Conservation (phyloP, 2,329 filamentous ascomycete species). For the Neonectria ditissima region DNA sequence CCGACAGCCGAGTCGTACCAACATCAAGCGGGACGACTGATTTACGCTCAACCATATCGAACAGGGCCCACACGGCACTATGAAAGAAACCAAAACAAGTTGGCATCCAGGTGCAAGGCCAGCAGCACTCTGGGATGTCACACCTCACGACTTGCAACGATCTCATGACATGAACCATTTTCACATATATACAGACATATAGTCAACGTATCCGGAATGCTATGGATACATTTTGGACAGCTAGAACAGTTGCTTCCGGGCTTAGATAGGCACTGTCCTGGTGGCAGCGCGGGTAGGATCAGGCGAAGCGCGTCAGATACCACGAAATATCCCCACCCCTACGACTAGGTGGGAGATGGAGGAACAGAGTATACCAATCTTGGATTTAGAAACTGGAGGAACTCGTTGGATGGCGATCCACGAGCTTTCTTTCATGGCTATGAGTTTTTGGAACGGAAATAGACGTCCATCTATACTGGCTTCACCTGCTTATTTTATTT, state of each 20-base stretch:
- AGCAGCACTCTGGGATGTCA: constrained; percentile 22
- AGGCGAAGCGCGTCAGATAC: constrained; percentile 21
- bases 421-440: constrained; percentile 1
- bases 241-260: constrained; percentile 25
- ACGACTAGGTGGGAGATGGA: neutral
- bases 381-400: constrained; percentile 26
- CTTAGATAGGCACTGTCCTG: constrained; percentile 20
- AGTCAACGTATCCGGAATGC: constrained; percentile 35
- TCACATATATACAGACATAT: constrained; percentile 29
- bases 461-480: constrained; percentile 30
- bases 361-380: constrained; percentile 16
- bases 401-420: constrained; percentile 7
- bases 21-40: constrained; percentile 54
- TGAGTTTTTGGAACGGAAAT: constrained; percentile 28
- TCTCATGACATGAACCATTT: constrained; percentile 28
- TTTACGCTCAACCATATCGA: neutral
- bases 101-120: constrained; percentile 10
- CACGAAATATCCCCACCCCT: constrained; percentile 16
- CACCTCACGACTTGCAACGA: constrained; percentile 33
- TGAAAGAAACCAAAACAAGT: neutral
- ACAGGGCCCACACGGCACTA: neutral
- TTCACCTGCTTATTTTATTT: constrained; percentile 21
- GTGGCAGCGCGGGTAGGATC: constrained; percentile 19
- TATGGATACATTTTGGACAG: constrained; percentile 39
- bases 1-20: constrained; percentile 53